These are phyloP conservation scores for Cyclotella atomus DNA, from an alignment of 108 stramenopile genomes.

Conservation along the genomic window DNA sequence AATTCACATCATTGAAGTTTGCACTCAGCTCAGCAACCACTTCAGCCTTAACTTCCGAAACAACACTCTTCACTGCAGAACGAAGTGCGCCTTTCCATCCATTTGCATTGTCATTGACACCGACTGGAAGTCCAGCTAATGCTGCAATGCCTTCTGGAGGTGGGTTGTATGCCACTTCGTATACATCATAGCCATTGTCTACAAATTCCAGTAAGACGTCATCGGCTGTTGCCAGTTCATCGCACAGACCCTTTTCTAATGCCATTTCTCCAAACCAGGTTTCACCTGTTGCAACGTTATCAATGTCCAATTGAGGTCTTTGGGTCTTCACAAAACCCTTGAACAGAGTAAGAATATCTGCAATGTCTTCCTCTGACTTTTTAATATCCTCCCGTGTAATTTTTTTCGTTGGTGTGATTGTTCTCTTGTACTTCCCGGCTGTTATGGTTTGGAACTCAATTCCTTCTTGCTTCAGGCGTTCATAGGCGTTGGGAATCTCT, in stretches of 20 bases:
- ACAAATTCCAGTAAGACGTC: conserved; percentile 79
- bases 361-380: conserved; percentile 85
- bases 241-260: conserved; percentile 80
- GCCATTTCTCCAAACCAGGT: conserved; percentile 94
- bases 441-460: conserved; percentile 94
- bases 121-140: conserved; percentile 28
- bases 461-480: conserved; percentile 87
- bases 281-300: conserved; percentile 92
- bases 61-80: conserved; percentile 53
- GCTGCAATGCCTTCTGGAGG: conserved; percentile 23
- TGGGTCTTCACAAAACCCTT: conserved; percentile 80
- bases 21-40: conserved; percentile 45
- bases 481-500: conserved; percentile 92
- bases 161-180: conserved; percentile 56
- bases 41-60: conserved; percentile 54
- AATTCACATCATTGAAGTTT: conserved; percentile 6
- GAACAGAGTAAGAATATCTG: conserved; percentile 83
- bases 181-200: conserved; percentile 78
- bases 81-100: conserved; percentile 47
- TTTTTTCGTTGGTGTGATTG: conserved; percentile 92
- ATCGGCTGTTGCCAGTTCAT: conserved; percentile 88
- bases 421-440: conserved; percentile 93
- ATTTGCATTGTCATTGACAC: background rate
- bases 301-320: conserved; percentile 88
- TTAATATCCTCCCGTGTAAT: conserved; percentile 84